Conservation (phyloP, 2,329 filamentous ascomycete genomes). For the Aspergillus sclerotialis region DNA sequence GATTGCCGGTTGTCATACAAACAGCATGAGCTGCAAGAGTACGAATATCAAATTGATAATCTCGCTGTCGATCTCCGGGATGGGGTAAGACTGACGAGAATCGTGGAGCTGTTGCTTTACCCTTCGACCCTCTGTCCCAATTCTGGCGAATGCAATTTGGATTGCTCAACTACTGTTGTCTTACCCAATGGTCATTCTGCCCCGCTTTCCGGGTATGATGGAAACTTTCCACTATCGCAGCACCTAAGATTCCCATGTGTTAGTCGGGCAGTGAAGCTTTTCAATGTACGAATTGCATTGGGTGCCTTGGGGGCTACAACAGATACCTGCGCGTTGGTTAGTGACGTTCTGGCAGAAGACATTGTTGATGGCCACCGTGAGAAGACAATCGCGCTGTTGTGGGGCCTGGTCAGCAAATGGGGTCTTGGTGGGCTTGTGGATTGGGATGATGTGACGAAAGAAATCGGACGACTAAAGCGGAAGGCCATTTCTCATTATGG, state of each 20-base stretch:
- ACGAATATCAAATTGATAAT: conserved; percentile 51
- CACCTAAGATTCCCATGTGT: conserved; percentile 53
- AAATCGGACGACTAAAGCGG: conserved; percentile 40
- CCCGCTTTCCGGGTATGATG: conserved; percentile 25
- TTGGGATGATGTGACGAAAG: conserved; percentile 46
- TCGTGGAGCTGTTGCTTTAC: conserved; percentile 53
- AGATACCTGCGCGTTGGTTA: conserved; percentile 34
- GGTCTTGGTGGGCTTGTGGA: conserved; percentile 50
- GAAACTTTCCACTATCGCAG: conserved; percentile 45
- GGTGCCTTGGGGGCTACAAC: conserved; percentile 42
- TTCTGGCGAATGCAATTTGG: conserved; percentile 10
- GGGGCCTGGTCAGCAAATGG: conserved; percentile 52
- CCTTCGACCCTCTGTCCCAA: conserved; percentile 23
- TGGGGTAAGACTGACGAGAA: conserved; percentile 52
- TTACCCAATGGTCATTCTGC: conserved; percentile 41
- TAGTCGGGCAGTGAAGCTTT: conserved; percentile 49
- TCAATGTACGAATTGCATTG: conserved; percentile 54
- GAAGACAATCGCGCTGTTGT: conserved; percentile 55
- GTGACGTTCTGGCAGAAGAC: conserved; percentile 47
- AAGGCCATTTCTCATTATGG: conserved; percentile 13
- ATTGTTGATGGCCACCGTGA: conserved; percentile 60
- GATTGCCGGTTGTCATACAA: conserved; percentile 49
- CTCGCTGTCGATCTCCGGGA: conserved; percentile 57
- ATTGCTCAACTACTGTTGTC: conserved; percentile 38
- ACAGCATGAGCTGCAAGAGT: conserved; percentile 54